These are phyloP conservation scores for Chrysosporium queenslandicum DNA, from an alignment of 2,329 filamentous ascomycete species.

Conservation along the genomic window DNA sequence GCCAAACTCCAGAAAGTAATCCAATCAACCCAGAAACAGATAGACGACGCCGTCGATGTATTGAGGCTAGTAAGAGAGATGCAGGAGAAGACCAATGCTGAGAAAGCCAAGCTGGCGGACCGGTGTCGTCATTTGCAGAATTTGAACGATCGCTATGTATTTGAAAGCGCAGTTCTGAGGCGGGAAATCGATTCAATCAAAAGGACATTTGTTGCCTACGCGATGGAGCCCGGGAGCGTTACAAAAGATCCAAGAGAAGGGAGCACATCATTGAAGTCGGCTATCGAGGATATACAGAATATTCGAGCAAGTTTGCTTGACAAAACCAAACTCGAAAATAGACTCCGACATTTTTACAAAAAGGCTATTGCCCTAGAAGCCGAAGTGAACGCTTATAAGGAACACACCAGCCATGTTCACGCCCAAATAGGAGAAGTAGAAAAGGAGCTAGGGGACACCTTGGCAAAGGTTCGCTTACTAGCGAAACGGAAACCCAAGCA, in stretches of 20 bases:
- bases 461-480: neutral
- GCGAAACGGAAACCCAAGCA: neutral
- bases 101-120: neutral
- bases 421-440: neutral
- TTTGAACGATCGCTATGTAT: neutral
- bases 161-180: neutral
- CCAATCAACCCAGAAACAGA: neutral
- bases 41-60: too few relatives aligned
- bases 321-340: neutral
- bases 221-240: neutral
- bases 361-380: neutral
- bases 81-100: neutral
- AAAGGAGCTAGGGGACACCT: neutral
- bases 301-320: neutral
- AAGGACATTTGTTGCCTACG: neutral
- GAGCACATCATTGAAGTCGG: neutral
- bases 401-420: neutral
- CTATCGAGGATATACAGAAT: neutral
- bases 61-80: too few relatives aligned
- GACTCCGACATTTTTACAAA: neutral
- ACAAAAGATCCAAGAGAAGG: neutral
- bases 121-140: neutral
- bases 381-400: neutral
- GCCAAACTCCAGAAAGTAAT: slow-evolving; percentile 11
- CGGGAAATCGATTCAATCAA: neutral